A percentile compares a stretch with the other conserved stretches of the same genome.
Conservation (phyloP, 257 asterid species). For the Nicotiana undulata region DNA sequence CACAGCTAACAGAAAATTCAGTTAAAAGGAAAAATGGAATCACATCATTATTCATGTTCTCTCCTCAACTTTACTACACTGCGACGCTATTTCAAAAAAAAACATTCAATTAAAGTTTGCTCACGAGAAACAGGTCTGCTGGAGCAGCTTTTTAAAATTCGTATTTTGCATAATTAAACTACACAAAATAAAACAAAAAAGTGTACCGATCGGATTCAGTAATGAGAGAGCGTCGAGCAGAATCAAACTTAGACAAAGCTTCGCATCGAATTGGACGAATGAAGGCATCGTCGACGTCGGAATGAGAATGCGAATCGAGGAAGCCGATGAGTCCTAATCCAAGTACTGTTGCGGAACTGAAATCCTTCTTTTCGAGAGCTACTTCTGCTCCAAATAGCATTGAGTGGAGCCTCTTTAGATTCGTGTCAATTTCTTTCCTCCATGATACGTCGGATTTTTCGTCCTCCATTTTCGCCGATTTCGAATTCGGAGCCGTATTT, state of each 20-base stretch:
- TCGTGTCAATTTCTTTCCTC: constrained; percentile 75
- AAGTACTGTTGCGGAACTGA: constrained; percentile 55
- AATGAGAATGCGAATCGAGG: constrained; percentile 71
- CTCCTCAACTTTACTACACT: not conserved
- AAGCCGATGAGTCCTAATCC: constrained; percentile 79
- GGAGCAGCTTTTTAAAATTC: not conserved
- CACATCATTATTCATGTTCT: not conserved
- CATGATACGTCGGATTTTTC: constrained; percentile 41
- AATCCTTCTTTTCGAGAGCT: constrained; percentile 75
- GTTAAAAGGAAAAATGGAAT: not conserved
- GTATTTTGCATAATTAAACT: not conserved
- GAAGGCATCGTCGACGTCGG: constrained; percentile 60
- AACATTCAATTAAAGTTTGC: not conserved
- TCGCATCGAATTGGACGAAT: constrained; percentile 79
- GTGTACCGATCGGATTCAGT: constrained; percentile 71
- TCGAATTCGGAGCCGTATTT: constrained; percentile 9
- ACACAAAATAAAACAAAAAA: not conserved
- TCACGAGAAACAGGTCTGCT: not conserved
- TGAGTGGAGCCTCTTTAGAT: constrained; percentile 82
- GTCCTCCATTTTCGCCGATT: constrained; percentile 28
- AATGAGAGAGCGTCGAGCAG: constrained; percentile 52
- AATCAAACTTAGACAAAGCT: constrained; percentile 57
- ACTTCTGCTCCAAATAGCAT: constrained; percentile 73
- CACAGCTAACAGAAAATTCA: not conserved
- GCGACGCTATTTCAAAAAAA: not conserved